Evolutionary conservation across 208 protist species (phyloP).

Genomic region (Leishmania martiniquensis): DNA sequence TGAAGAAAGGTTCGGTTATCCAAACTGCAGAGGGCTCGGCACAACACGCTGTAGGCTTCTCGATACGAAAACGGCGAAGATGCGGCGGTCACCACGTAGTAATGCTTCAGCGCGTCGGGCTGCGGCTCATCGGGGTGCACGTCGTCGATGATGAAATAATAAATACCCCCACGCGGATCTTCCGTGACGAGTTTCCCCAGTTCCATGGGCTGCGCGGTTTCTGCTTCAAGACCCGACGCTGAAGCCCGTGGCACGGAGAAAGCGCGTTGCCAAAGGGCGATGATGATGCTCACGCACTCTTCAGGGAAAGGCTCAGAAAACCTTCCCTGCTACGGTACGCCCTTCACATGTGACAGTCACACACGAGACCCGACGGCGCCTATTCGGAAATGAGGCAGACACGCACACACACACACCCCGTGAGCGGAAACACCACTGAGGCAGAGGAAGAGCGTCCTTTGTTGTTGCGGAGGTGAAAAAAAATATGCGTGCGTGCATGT

Average conservation of each 20-base stretch:
- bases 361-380: neutral
- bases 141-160: conserved; percentile 71
- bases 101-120: conserved; percentile 31
- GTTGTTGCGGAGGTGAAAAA: neutral
- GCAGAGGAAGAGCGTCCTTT: neutral
- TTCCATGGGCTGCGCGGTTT: conserved; percentile 32
- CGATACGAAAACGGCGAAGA: conserved; percentile 33
- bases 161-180: conserved; percentile 37
- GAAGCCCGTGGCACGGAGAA: neutral
- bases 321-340: neutral
- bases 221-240: neutral
- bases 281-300: neutral
- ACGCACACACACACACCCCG: neutral
- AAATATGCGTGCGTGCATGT: neutral
- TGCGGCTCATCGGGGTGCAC: conserved; percentile 54
- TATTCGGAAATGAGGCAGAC: neutral
- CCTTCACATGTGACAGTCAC: too few relatives aligned
- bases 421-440: neutral
- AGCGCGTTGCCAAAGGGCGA: too few relatives aligned
- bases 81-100: conserved; percentile 54
- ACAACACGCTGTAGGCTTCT: conserved; percentile 57
- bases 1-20: conserved; percentile 31
- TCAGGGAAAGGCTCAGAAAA: neutral
- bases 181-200: conserved; percentile 46
- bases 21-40: conserved; percentile 46